A percentile compares a stretch with the other conserved stretches of the same genome.
Conservation (phyloP, 2,329 filamentous ascomycete species). For the Fusarium sp. region DNA sequence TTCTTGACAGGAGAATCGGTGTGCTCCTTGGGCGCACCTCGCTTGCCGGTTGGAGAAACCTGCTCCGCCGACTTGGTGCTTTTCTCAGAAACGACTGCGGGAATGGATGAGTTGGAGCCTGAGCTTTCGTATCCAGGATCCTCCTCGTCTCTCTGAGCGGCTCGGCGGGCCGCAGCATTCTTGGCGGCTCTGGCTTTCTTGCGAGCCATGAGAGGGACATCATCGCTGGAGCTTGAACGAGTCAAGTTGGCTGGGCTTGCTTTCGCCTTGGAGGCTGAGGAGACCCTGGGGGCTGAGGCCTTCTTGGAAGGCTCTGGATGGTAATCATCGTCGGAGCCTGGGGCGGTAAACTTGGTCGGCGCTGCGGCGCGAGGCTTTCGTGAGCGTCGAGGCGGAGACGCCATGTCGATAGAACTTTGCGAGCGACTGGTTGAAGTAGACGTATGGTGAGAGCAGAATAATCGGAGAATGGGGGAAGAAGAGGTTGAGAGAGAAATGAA, state of each 20-base stretch:
- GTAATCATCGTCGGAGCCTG: not conserved
- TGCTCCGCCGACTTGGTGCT: not conserved
- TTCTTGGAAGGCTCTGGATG: not conserved
- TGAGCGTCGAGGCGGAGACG: not conserved
- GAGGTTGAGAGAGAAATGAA: not conserved
- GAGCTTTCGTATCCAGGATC: not conserved
- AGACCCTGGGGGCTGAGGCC: not conserved
- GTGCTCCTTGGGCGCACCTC: not conserved
- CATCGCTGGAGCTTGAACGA: not conserved
- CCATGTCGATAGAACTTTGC: not conserved
- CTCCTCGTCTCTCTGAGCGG: not conserved
- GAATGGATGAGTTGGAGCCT: not conserved
- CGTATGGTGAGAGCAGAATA: not conserved
- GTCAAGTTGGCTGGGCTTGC: not conserved
- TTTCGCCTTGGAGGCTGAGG: not conserved
- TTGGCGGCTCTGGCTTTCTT: not conserved
- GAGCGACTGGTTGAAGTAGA: not conserved
- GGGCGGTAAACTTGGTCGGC: no score
- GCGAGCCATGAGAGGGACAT: not conserved
- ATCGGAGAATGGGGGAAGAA: not conserved
- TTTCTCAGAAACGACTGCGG: not conserved
- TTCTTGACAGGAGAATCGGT: conserved; percentile 13
- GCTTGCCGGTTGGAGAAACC: not conserved
- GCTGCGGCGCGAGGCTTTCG: not conserved
- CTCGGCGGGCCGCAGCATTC: not conserved